Conservation (phyloP, 768 basidiomycete genomes). For the Pholiota molesta region DNA sequence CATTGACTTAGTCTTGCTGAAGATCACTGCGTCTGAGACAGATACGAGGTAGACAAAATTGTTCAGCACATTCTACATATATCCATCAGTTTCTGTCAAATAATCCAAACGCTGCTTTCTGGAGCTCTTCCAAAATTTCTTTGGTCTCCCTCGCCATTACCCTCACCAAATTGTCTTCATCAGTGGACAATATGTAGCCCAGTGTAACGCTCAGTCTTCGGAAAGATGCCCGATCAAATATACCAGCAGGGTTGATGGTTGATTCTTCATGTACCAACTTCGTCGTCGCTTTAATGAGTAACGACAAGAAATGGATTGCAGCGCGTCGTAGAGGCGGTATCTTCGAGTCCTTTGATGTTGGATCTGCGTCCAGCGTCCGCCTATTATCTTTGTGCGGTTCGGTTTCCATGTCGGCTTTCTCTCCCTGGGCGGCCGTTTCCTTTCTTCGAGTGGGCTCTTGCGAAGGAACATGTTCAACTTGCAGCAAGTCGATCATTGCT, state of each 20-base stretch:
- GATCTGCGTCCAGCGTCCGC: constrained; percentile 55
- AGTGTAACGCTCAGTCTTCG: constrained; percentile 61
- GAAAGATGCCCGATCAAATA: constrained; percentile 40
- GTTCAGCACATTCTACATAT: neutral
- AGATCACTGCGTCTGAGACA: constrained; percentile 80
- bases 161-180: constrained; percentile 71
- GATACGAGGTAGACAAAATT: constrained; percentile 82
- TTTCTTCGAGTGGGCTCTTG: constrained; percentile 11
- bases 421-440: neutral
- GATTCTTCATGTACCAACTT: constrained; percentile 49
- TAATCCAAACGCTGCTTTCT: constrained; percentile 46
- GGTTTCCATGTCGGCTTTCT: neutral
- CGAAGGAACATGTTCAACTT: constrained; percentile 53
- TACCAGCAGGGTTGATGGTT: constrained; percentile 12
- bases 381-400: constrained; percentile 23
- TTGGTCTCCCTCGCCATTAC: constrained; percentile 76
- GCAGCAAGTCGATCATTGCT: constrained; percentile 78
- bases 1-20: constrained; percentile 78
- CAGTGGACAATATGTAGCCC: constrained; percentile 69
- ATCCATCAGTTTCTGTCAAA: constrained; percentile 14
- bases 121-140: constrained; percentile 56
- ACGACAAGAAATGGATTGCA: constrained; percentile 79
- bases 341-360: constrained; percentile 61
- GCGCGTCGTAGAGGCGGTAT: constrained; percentile 84
- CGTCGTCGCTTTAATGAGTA: constrained; percentile 65